Conservation (phyloP, 768 basidiomycete genomes). For the Suillus clintonianus region DNA sequence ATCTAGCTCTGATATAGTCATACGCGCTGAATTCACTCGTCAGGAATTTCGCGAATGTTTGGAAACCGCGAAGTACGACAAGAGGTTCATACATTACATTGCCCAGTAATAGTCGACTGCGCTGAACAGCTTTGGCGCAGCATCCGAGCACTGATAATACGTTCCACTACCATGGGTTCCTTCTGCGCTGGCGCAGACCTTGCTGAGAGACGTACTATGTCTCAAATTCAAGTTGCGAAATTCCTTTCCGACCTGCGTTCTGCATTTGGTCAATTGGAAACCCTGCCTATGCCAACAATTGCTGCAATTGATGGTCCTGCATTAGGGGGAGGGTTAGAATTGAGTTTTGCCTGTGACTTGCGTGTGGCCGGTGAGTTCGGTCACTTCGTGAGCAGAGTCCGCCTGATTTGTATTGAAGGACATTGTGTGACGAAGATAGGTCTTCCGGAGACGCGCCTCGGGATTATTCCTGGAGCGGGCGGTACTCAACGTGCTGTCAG, state of each 20-base stretch:
- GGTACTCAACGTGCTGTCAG: constrained; percentile 85
- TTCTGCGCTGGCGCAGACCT: constrained; percentile 96
- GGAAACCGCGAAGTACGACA: constrained; percentile 65
- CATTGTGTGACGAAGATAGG: constrained; percentile 81
- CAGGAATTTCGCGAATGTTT: constrained; percentile 76
- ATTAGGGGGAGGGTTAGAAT: constrained; percentile 89
- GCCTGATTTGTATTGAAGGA: constrained; percentile 36
- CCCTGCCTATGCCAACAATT: constrained; percentile 84
- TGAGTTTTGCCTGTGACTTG: constrained; percentile 87
- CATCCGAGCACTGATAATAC: constrained; percentile 79
- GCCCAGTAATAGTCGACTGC: neutral
- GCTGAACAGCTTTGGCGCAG: constrained; percentile 33
- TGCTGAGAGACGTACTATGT: constrained; percentile 82
- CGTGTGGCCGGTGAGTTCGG: constrained; percentile 74
- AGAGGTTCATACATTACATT: constrained; percentile 44
- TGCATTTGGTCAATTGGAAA: constrained; percentile 75
- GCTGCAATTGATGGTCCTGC: constrained; percentile 93
- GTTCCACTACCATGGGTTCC: constrained; percentile 71
- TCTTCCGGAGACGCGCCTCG: constrained; percentile 72
- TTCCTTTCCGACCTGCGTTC: constrained; percentile 79
- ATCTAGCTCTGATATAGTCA: constrained; percentile 6
- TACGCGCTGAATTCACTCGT: constrained; percentile 6
- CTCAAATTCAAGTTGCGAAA: constrained; percentile 65
- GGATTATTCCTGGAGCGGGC: constrained; percentile 93
- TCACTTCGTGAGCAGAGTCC: neutral